Evolutionary conservation across 257 asterid genomes (phyloP), one percentile per base, ranked within the genome.

Genomic region (Craterostigma plantagineum): DNA sequence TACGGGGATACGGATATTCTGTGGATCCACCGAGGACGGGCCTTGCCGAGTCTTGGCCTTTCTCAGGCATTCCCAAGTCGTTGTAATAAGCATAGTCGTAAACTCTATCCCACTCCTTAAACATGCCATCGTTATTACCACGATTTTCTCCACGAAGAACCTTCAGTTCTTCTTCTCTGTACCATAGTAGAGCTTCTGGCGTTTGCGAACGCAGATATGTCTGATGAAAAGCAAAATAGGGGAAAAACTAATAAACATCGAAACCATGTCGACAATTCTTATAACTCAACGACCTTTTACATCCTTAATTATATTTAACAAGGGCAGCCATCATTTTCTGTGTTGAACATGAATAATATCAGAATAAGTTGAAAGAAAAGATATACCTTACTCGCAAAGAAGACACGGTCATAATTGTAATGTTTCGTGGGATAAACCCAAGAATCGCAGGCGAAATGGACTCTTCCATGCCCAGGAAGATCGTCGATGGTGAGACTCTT

Each of bases 41-140:
- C 35, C 94, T 73, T 1, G 40, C 76, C 35, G 71, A 52, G 43
- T 61, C 63, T 1, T 63, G 9, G 35, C 77, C 81, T 41, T 67
- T 72, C 38, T 81, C 81, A 0, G 94, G 94, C 55, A 77, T 71
- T 7, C 83, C 83, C 27, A 81, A 63, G 56, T 81, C 94, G 43
- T 74, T 74, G 65, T 81, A 81, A 41, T 53, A 49, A 50, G 54
- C 94, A 48, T 71, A 77, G 57, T 81, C 92, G 33, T 77, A 77
- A 8, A 77, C 63, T 52, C 94, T 67, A 33, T 81, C 90, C 79
- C 84, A 75, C 58, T 77, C 84, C 58, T 69, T 73, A 33, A 61
- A 72, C 63, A 61, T 57, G 30, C 81, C 87, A n/a, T 63, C 59
- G 33, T 92, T 87, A 44, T 55, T 54, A n/a, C n/a, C n/a, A n/a